phyloP scores from a whole-genome alignment of 2,329 filamentous ascomycete genomes.

The Cladophialophora immunda region DNA sequence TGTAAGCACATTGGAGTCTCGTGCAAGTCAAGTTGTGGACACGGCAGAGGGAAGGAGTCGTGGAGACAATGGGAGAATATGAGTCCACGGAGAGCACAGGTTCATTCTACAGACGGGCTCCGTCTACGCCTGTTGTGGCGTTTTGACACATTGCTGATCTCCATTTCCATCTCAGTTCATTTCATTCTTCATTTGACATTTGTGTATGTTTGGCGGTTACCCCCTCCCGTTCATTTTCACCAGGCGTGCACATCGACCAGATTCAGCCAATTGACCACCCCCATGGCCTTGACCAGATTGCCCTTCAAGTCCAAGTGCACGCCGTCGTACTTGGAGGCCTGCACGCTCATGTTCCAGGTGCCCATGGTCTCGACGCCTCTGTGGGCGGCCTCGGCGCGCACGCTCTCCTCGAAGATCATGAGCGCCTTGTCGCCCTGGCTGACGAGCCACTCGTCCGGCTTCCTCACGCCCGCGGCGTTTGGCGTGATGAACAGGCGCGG shows the following conservation, averaged over 20 bases:
- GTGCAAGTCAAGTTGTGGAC: too few species aligned
- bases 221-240: constrained; percentile 17
- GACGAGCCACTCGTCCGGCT: constrained; percentile 57
- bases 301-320: constrained; percentile 59
- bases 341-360: constrained; percentile 62
- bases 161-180: too few species aligned
- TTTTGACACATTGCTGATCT: too few species aligned
- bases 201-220: too few species aligned
- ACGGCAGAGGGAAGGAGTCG: too few species aligned
- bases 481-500: constrained; percentile 53
- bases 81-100: too few species aligned
- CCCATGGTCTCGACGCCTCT: constrained; percentile 56
- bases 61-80: too few species aligned
- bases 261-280: constrained; percentile 58
- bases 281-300: constrained; percentile 61
- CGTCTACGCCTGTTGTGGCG: too few species aligned
- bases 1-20: too few species aligned
- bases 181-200: too few species aligned
- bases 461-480: constrained; percentile 56
- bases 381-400: constrained; percentile 47
- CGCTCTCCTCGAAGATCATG: constrained; percentile 55
- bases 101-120: too few species aligned
- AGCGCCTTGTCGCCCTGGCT: constrained; percentile 60
- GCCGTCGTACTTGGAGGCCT: constrained; percentile 58
- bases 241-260: constrained; percentile 34